A percentile compares a stretch with the other conserved stretches of the same genome.
Evolutionary conservation across 192 early-diverging fungal genomes (phyloP).

Genomic region (Mortierella antarctica): DNA sequence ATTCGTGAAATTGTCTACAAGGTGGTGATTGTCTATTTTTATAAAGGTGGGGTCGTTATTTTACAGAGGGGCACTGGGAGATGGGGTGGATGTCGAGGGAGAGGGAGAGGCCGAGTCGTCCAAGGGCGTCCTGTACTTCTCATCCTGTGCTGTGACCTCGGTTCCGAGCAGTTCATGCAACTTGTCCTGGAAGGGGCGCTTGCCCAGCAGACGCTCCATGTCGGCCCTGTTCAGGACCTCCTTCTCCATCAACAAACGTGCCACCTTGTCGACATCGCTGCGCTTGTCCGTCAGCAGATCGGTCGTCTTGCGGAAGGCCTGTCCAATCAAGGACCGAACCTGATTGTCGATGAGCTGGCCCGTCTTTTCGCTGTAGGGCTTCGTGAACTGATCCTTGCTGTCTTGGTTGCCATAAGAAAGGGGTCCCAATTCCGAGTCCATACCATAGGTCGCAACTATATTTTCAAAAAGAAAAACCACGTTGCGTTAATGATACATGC

Average conservation of each 20-base stretch:
- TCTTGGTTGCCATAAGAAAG: conserved; percentile 82
- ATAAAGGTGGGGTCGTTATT: conserved; percentile 4
- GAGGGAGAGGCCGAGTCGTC: neutral
- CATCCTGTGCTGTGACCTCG: conserved; percentile 41
- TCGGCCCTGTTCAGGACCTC: conserved; percentile 97
- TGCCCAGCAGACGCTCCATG: conserved; percentile 91
- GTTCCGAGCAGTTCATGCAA: conserved; percentile 47
- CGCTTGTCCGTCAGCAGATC: conserved; percentile 87
- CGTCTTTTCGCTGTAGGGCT: conserved; percentile 97
- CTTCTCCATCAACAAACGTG: conserved; percentile 91
- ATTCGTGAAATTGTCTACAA: neutral
- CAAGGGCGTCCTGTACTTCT: conserved; percentile 20
- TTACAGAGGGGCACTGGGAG: conserved; percentile 18
- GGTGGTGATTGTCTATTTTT: neutral
- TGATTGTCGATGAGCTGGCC: conserved; percentile 95
- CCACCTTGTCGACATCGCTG: conserved; percentile 91
- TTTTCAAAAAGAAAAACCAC: neutral
- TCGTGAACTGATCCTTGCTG: conserved; percentile 83
- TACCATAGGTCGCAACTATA: conserved; percentile 89
- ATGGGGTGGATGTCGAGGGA: neutral
- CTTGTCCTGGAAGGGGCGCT: conserved; percentile 82
- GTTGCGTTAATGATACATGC: neutral
- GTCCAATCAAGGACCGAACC: conserved; percentile 83
- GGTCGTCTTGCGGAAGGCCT: conserved; percentile 86
- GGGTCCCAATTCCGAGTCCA: conserved; percentile 90